A percentile compares a stretch with the other conserved stretches of the same genome.
Evolutionary conservation across 202 grass and related monocot genomes (phyloP).

Genomic region (Zoysia matrella): DNA sequence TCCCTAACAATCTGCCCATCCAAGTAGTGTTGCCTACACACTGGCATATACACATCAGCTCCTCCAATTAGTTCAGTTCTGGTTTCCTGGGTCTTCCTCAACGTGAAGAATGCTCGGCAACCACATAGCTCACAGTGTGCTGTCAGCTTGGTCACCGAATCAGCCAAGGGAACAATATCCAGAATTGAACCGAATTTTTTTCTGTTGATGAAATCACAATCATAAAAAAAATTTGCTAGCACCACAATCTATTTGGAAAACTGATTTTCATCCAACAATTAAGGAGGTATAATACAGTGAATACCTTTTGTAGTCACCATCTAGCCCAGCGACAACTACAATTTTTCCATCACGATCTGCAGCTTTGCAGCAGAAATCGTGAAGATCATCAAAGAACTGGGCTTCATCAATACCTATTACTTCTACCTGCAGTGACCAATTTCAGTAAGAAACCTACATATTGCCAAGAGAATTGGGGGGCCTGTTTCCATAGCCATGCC

Average conservation of each 20-base stretch:
- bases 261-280: not conserved
- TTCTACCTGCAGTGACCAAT: conserved; percentile 65
- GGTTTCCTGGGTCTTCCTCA: conserved; percentile 88
- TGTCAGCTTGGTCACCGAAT: conserved; percentile 84
- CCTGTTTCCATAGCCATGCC: not conserved
- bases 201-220: conserved; percentile 46
- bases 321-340: conserved; percentile 80
- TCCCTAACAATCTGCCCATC: conserved; percentile 72
- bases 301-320: conserved; percentile 96
- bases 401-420: conserved; percentile 98
- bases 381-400: conserved; percentile 89
- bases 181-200: conserved; percentile 90
- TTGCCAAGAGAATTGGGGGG: not conserved
- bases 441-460: conserved; percentile 27
- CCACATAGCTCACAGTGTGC: conserved; percentile 81
- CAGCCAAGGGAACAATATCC: conserved; percentile 86
- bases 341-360: conserved; percentile 87
- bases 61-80: conserved; percentile 88
- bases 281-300: not conserved
- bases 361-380: conserved; percentile 87
- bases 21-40: conserved; percentile 87
- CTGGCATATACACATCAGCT: conserved; percentile 91
- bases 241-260: conserved; percentile 1
- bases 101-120: conserved; percentile 79
- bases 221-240: conserved; percentile 20